A percentile compares a stretch with the other conserved stretches of the same genome.
These are phyloP conservation scores for Diplodia sapinea DNA, from an alignment of 2,329 filamentous ascomycete species.

Conservation along the genomic window DNA sequence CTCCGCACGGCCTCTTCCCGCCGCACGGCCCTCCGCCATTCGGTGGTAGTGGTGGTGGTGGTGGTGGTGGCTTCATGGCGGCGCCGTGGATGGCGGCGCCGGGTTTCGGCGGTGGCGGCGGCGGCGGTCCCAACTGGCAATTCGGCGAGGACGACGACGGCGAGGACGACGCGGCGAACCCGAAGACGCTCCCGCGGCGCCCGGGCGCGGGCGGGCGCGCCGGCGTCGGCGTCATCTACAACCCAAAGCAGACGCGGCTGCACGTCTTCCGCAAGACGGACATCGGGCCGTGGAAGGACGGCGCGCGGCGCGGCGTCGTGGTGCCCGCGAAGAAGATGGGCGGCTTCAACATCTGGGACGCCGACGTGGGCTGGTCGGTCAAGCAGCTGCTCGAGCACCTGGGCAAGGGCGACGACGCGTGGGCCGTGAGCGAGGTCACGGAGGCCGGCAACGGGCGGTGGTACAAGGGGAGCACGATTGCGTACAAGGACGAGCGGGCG, in stretches of 20 bases:
- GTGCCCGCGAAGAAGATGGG: not conserved
- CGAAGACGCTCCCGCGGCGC: not conserved
- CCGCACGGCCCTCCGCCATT: not conserved
- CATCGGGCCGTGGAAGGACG: conserved; percentile 24
- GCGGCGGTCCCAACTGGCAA: not conserved
- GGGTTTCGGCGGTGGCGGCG: not conserved
- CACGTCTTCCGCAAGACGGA: conserved; percentile 26
- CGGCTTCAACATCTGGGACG: conserved; percentile 19
- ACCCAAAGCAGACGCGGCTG: conserved; percentile 12
- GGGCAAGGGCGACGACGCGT: conserved; percentile 24
- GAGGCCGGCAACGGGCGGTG: conserved; percentile 32
- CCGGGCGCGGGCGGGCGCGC: not conserved
- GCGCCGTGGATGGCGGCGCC: not conserved
- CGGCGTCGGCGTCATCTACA: conserved; percentile 20
- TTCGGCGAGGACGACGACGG: not conserved
- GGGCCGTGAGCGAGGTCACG: conserved; percentile 32
- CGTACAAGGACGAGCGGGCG: conserved; percentile 7
- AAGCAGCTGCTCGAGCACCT: conserved; percentile 27
- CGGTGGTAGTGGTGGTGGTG: conserved; percentile 1
- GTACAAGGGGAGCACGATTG: conserved; percentile 30
- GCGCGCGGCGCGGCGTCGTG: not conserved
- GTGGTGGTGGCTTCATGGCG: not conserved
- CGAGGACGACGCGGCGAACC: not conserved
- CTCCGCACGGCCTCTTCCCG: not conserved
- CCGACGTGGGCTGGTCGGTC: conserved; percentile 30